Base-by-base conservation (phyloP, 345 rosid species). In the Sonneratia caseolaris region DNA sequence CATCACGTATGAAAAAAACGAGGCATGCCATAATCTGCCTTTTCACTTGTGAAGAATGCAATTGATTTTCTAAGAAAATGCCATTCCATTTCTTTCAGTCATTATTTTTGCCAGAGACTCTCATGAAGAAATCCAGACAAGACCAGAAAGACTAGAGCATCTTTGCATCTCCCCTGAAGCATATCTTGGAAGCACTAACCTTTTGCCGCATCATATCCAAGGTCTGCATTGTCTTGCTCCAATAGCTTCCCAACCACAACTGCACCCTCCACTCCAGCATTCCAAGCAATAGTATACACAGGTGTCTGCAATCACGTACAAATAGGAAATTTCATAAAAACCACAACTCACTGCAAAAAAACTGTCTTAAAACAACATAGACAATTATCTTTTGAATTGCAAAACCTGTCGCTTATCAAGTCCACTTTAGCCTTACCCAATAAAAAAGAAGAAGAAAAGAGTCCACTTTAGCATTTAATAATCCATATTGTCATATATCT, bases 161-260 rank as follows among this genome's bases (percentile, higher is more conserved):
- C 24, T 9, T 38, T 12, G 37, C 15, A 36, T 47, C 19, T 15
- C 37, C 37, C 27, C 45, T 10, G 5, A 16, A 70, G 55, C 24
- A 68, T 37, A n/a, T 35, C n/a, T 42, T 27, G 37, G 68, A 18
- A 57, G 48, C 32, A 59, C 57, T 53, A 2, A 95, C 99, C 99
- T 85, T 89, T 92, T 61, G 98, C 99, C 0, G 94, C 99, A 79
- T 95, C 99, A 68, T 95, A 95, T 16, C 99, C 99, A 24, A 92
- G 87, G 66, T 95, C 98, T 16, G 84, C 71, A 61, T 88, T 81
- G 64, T 95, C 96, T 78, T 89, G 97, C 78, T 92, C 99, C 77
- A 95, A 76, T 27, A 95, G 89, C 85, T 95, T 92, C 55, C 98
- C 97, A 19, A 95, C 96, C 32, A 95, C 86, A 59, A 92, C 99